Evolutionary conservation across 352 stramenopile species (phyloP).

Genomic region (Globisporangium heterothallicum): DNA sequence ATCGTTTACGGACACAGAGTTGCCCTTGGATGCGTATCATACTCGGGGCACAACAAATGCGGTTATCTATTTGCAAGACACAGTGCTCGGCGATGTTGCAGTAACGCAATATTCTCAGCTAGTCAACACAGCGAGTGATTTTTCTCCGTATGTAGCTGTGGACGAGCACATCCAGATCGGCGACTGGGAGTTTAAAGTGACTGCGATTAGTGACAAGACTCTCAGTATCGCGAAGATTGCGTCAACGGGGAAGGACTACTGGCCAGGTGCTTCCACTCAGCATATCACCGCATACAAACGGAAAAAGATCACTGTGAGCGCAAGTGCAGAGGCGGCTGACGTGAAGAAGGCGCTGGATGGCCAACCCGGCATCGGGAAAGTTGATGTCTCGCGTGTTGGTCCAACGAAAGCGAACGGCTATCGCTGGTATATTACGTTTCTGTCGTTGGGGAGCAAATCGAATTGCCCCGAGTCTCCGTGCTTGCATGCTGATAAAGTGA

Average conservation of each 20-base stretch:
- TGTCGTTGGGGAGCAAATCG: conserved; percentile 45
- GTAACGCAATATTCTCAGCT: conserved; percentile 26
- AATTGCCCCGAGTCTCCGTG: conserved; percentile 55
- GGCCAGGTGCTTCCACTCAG: conserved; percentile 25
- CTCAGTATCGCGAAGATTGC: conserved; percentile 36
- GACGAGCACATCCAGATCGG: conserved; percentile 63
- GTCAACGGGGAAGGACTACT: conserved; percentile 18
- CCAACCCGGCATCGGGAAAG: conserved; percentile 46
- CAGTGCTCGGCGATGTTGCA: conserved; percentile 53
- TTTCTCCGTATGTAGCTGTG: conserved; percentile 23
- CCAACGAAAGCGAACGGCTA: conserved; percentile 56
- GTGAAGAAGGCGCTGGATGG: conserved; percentile 36
- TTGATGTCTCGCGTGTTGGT: conserved; percentile 51
- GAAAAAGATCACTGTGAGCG: conserved; percentile 58
- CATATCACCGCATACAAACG: conserved; percentile 63
- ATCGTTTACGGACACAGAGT: conserved; percentile 57
- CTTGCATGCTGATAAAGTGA: conserved; percentile 46
- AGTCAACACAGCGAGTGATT: conserved; percentile 44
- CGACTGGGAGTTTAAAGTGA: conserved; percentile 37
- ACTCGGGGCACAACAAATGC: conserved; percentile 32
- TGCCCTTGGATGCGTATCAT: conserved; percentile 69
- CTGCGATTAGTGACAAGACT: conserved; percentile 15
- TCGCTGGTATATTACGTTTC: conserved; percentile 63
- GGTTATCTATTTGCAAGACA: conserved; percentile 48
- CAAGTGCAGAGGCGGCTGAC: conserved; percentile 43